These are phyloP conservation scores for Lipomyces kockii DNA, from an alignment of 805 yeast species.

Conservation along the genomic window DNA sequence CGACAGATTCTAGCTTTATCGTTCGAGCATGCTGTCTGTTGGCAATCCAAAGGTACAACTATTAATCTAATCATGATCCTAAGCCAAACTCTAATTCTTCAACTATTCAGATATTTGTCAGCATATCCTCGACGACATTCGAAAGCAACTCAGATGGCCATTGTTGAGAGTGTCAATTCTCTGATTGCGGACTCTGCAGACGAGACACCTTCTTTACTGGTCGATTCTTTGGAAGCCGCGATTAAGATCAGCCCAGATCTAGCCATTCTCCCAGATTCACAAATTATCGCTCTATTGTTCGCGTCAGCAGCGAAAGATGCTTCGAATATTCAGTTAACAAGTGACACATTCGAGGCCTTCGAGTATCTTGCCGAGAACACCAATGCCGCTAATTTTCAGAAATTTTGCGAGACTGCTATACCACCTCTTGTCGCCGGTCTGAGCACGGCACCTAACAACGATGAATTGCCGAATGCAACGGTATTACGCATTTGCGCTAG, in stretches of 20 bases:
- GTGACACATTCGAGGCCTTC: constrained; percentile 72
- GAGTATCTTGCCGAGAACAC: constrained; percentile 57
- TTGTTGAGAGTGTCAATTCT: constrained; percentile 49
- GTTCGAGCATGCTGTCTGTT: constrained; percentile 35
- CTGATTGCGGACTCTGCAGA: constrained; percentile 70
- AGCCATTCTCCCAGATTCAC: constrained; percentile 43
- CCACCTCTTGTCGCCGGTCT: constrained; percentile 31
- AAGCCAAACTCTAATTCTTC: not conserved
- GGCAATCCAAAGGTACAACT: constrained; percentile 17
- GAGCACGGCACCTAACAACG: constrained; percentile 13
- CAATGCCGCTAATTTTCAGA: constrained; percentile 40
- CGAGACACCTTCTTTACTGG: constrained; percentile 74
- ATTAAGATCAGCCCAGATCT: constrained; percentile 54
- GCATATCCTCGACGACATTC: constrained; percentile 34
- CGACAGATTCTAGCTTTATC: constrained; percentile 28
- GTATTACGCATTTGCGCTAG: constrained; percentile 5
- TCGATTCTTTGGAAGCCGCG: constrained; percentile 68
- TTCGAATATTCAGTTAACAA: constrained; percentile 68
- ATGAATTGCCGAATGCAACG: constrained; percentile 16
- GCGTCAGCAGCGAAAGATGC: constrained; percentile 72
- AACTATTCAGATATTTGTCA: constrained; percentile 16
- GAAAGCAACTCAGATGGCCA: constrained; percentile 38
- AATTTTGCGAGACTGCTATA: constrained; percentile 39
- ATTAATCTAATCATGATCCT: not conserved
- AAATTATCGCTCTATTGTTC: constrained; percentile 60